phyloP scores from a whole-genome alignment of 192 early-diverging fungal genomes.

The Backusella circina region DNA sequence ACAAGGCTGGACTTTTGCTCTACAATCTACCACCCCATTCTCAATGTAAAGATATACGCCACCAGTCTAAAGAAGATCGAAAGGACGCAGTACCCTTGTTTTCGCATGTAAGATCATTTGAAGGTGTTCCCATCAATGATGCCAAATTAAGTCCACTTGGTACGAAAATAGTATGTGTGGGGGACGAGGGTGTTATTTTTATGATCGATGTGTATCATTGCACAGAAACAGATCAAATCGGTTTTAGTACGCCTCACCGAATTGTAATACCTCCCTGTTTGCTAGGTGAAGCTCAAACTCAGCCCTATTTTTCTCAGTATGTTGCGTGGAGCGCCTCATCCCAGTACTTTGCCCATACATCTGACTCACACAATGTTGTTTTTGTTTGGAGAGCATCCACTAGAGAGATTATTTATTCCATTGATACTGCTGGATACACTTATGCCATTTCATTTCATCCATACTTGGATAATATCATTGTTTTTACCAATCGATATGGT shows the following conservation, averaged over 20 bases:
- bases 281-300: neutral
- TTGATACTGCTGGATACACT: conserved; percentile 37
- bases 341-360: conserved; percentile 46
- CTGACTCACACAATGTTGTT: conserved; percentile 34
- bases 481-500: conserved; percentile 45
- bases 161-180: conserved; percentile 40
- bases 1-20: conserved; percentile 28
- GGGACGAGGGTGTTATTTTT: conserved; percentile 34
- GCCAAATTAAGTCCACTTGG: conserved; percentile 44
- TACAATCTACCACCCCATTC: conserved; percentile 23
- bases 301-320: conserved; percentile 37
- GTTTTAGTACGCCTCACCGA: conserved; percentile 4
- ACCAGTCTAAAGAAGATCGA: neutral
- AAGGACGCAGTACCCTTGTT: neutral
- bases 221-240: conserved; percentile 9
- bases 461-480: conserved; percentile 33
- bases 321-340: conserved; percentile 40
- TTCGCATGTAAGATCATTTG: conserved; percentile 22
- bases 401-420: conserved; percentile 34
- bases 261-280: conserved; percentile 12
- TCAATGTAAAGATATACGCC: conserved; percentile 2
- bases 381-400: conserved; percentile 42
- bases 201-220: conserved; percentile 25
- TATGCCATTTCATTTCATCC: conserved; percentile 45
- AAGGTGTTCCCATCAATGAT: conserved; percentile 36